Conservation (phyloP, 495 filamentous ascomycete species). For the Aspergillus sclerotioniger region DNA sequence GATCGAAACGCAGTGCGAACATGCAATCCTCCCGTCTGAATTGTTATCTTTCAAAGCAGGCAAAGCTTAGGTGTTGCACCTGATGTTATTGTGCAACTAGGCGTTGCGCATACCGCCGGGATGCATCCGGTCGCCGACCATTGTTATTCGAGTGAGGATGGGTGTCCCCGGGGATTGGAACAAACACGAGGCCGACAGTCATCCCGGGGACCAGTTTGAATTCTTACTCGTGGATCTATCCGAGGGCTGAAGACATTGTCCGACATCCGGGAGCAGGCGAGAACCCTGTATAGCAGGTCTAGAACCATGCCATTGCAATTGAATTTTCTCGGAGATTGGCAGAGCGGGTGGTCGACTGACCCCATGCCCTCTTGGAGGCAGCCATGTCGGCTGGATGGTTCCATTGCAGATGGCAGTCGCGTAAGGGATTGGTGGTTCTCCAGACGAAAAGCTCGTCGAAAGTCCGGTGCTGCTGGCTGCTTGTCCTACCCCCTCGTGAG, state of each 20-base stretch:
- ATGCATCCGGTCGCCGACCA: background rate
- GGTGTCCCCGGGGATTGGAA: background rate
- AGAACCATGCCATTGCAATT: background rate
- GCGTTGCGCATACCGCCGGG: background rate
- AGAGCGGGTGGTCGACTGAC: slow-evolving; percentile 2
- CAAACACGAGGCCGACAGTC: slow-evolving; percentile 3
- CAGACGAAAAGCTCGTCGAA: background rate
- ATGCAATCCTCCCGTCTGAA: background rate
- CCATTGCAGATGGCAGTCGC: background rate
- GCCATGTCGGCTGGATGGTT: background rate
- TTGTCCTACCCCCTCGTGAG: background rate
- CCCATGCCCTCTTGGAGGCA: background rate
- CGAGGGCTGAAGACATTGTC: slow-evolving; percentile 3
- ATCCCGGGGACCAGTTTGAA: background rate
- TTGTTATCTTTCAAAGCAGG: background rate
- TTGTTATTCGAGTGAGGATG: background rate
- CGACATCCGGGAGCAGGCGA: slow-evolving; percentile 1
- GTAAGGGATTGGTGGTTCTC: background rate
- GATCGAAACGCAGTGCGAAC: background rate
- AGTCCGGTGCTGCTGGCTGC: background rate
- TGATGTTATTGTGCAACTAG: background rate
- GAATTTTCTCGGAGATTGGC: background rate
- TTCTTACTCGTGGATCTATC: background rate
- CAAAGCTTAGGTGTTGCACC: slow-evolving; percentile 4
- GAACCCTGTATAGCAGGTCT: background rate